Base-by-base conservation (phyloP, 495 filamentous ascomycete species). In the Aspergillus ellipticus region DNA sequence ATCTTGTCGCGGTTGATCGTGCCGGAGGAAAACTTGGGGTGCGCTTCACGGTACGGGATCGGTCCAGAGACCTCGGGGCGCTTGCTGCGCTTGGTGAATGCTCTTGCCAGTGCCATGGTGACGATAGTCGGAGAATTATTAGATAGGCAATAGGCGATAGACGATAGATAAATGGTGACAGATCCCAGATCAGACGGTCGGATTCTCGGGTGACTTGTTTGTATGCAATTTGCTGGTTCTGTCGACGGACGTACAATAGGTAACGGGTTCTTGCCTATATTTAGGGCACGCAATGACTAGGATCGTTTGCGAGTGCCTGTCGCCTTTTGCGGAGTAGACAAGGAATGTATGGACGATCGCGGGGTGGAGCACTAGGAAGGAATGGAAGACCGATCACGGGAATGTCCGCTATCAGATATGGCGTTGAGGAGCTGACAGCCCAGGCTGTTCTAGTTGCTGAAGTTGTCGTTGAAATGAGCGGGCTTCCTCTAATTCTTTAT, bases 1-100 rank as follows among this genome's bases (percentile, higher is more conserved):
- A 98, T 98, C 74, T 94, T 78, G 60, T 70, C 72, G 35, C 79
- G 78, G 49, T 78, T 77, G 62, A 81, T 78, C 15, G 69, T 71
- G 37, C 74, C 78, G 19, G 78, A 63, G 28, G 70, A 69, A 52
- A 75, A 79, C 59, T 77, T 76, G 47, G 72, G 59, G 53, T 77
- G 77, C 6, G 70, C 71, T 49, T 79, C 75, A 29, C 76, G 76
- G 50, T 73, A 76, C 3, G 78, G 77, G 71, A 78, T 77, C 42
- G 74, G 72, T 2, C 71, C 67, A 11, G 77, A 77, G 26, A 77
- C 68, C 42, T 82, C 77, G 24, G 72, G 66, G 51, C 78, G 75
- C 73, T 81, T 77, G 61, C 64, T 68, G 71, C 75, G 78, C 66
- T 74, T 79, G 59, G 87, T 90, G 63, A 90, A 88, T 29, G 86